Base-by-base conservation (phyloP, 2,329 filamentous ascomycete species). In the Arthroderma sp. region DNA sequence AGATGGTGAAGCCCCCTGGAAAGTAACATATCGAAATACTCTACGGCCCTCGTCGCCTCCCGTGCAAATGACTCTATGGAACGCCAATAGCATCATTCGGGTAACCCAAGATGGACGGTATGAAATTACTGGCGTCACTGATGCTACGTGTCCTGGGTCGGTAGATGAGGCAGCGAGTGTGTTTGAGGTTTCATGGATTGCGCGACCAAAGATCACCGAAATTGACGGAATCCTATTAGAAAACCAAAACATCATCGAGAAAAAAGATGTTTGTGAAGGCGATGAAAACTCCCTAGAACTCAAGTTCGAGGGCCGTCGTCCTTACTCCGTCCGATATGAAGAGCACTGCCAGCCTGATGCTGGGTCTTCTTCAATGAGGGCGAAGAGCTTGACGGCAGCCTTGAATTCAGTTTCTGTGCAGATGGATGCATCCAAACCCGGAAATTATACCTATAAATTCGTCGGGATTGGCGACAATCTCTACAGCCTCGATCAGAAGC, bases 251-350 rank as follows among this genome's bases (percentile, higher is more conserved):
- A 71, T 72, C 31, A 83, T 81, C 58, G 60, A 80, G 53, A 93
- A 93, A 63, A 75, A 80, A 36, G 81, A 88, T 49, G 82, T 98
- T 29, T 98, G 91, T 58, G 88, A 98, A 66, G 89, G 89, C 29
- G 89, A 96, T 50, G 83, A 94, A 56, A 89, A 95, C 61, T 79
- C 80, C 3, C 80, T 95, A 45, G 87, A 95, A 56, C 69, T 98
- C 43, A 74, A 75, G 37, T 74, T 98, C 50, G 76, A 76, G 59
- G 89, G 86, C 77, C 75, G 81, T 42, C 76, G 88, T 32, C 91
- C 91, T 1, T 96, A 83, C 61, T 78, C 82, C 53, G 73, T 94
- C 40, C 76, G 85, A 52, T 96, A 95, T 59, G 78, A 87, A 53
- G 74, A 93, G 52, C 78, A 76, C 40, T 80, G 86, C 55, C 83